Conservation (phyloP, 768 basidiomycete genomes). For the Hypholoma sublateritium region DNA sequence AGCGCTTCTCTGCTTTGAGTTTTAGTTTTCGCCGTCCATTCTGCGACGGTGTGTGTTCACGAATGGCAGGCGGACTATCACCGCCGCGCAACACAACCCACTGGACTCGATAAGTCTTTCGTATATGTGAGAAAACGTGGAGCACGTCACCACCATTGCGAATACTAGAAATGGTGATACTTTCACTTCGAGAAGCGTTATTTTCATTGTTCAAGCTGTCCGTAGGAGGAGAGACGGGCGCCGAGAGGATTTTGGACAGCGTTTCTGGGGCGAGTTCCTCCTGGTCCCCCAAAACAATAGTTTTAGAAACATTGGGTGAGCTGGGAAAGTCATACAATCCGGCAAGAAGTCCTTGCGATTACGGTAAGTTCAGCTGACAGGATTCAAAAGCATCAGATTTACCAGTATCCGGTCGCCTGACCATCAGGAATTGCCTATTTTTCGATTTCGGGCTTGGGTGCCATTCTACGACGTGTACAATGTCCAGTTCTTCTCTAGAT, state of each 20-base stretch:
- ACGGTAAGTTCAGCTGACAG: constrained; percentile 4
- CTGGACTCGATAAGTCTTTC: constrained; percentile 77
- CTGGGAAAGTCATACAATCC: constrained; percentile 90
- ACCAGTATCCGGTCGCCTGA: constrained; percentile 86
- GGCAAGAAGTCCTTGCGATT: constrained; percentile 74
- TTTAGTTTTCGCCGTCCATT: constrained; percentile 17
- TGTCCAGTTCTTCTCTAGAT: constrained; percentile 79
- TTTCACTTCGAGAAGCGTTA: constrained; percentile 11
- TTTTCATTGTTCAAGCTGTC: constrained; percentile 3
- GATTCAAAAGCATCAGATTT: constrained; percentile 14
- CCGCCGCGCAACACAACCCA: constrained; percentile 71
- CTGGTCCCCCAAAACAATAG: constrained; percentile 40
- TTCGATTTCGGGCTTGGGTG: constrained; percentile 27
- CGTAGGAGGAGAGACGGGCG: not conserved
- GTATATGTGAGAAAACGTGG: constrained; percentile 90
- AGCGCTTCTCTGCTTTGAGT: constrained; percentile 10
- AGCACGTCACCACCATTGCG: constrained; percentile 61
- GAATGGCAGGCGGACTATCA: constrained; percentile 36
- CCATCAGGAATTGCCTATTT: constrained; percentile 69
- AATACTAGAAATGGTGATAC: constrained; percentile 39
- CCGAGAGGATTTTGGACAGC: constrained; percentile 39
- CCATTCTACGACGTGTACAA: constrained; percentile 90
- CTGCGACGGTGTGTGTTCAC: constrained; percentile 3
- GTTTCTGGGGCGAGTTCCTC: constrained; percentile 34
- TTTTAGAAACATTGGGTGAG: constrained; percentile 48